Conservation (phyloP, 768 basidiomycete species). For the Suillus weaverae region DNA sequence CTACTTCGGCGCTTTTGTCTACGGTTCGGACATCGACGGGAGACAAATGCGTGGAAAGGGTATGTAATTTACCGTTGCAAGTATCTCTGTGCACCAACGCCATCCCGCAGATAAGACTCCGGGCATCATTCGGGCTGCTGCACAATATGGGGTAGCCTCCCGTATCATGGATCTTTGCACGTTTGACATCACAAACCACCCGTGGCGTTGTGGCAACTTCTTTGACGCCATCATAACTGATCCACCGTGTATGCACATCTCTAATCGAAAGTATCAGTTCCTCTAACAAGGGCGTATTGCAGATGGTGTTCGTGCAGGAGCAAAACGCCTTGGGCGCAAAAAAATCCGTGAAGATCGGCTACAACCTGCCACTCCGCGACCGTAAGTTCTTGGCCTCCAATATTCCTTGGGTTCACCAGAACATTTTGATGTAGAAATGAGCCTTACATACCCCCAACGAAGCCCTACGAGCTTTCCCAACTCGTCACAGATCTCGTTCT, state of each 20-base stretch:
- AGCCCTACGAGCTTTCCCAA: constrained; percentile 88
- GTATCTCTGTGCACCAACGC: background rate
- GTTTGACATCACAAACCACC: constrained; percentile 90
- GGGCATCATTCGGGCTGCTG: constrained; percentile 78
- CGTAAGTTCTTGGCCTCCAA: constrained; percentile 39
- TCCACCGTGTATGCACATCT: constrained; percentile 73
- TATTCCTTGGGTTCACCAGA: background rate
- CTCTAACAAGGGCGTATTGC: constrained; percentile 6
- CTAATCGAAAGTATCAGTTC: background rate
- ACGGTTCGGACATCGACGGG: constrained; percentile 96
- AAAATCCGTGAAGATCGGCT: constrained; percentile 34
- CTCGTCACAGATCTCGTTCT: constrained; percentile 80
- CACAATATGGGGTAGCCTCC: constrained; percentile 76
- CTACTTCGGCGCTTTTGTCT: constrained; percentile 82
- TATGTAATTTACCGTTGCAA: constrained; percentile 25
- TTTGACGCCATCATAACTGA: constrained; percentile 96
- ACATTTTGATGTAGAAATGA: constrained; percentile 42
- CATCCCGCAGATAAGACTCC: constrained; percentile 42
- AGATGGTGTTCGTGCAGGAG: constrained; percentile 93
- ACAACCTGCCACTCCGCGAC: constrained; percentile 37
- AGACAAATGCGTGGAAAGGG: constrained; percentile 96
- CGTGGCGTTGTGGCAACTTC: constrained; percentile 84
- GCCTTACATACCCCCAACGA: constrained; percentile 85
- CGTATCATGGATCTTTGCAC: constrained; percentile 83
- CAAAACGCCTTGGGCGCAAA: constrained; percentile 77